Evolutionary conservation across 2,329 filamentous ascomycete species (phyloP).

Genomic region (Cadophora gregata): DNA sequence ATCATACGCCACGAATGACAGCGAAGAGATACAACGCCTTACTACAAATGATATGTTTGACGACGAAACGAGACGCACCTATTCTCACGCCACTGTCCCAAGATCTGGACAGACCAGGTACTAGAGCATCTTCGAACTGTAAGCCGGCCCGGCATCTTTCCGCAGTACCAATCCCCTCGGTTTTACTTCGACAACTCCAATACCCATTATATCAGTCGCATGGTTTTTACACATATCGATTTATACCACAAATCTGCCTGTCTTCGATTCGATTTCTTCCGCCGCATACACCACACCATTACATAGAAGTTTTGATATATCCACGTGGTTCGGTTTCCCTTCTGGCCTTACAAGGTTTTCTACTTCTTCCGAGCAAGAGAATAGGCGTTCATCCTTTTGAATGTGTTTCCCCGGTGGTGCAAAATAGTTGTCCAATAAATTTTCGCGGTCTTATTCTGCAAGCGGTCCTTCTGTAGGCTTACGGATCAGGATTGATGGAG

Average conservation of each 20-base stretch:
- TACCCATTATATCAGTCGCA: slow-evolving; percentile 4
- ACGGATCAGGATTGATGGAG: slow-evolving; percentile 1
- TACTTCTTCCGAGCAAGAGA: slow-evolving; percentile 3
- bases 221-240: slow-evolving; percentile 15
- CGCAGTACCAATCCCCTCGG: slow-evolving; percentile 16
- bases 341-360: slow-evolving; percentile 4
- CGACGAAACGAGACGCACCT: slow-evolving; percentile 34
- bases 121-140: slow-evolving; percentile 17
- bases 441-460: not conserved
- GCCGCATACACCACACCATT: slow-evolving; percentile 2
- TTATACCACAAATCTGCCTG: slow-evolving; percentile 16
- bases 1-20: slow-evolving; percentile 13
- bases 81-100: slow-evolving; percentile 27
- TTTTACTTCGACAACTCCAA: slow-evolving; percentile 2
- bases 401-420: not conserved
- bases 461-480: not conserved
- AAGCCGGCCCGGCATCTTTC: not conserved
- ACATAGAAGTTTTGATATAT: not conserved
- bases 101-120: slow-evolving; percentile 24
- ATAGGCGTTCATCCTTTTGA: not conserved
- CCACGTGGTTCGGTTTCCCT: not conserved
- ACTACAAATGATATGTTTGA: slow-evolving; percentile 31
- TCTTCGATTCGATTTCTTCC: not conserved
- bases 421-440: not conserved
- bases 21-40: slow-evolving; percentile 21